Evolutionary conservation across 129 eudicot species (phyloP).

Genomic region (Escallonia rubra): DNA sequence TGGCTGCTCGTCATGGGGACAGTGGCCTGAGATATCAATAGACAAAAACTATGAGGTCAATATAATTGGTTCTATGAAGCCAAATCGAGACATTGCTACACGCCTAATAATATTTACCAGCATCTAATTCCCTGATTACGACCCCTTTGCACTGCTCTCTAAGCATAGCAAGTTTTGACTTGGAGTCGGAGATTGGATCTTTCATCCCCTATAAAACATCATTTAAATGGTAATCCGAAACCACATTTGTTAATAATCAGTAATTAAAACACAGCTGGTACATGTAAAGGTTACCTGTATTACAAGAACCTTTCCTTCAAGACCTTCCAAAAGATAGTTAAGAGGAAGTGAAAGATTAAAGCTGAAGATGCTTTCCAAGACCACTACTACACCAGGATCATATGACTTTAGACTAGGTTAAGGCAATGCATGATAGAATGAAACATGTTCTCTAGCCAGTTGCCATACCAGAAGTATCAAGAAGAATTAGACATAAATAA

Average conservation of each 20-base stretch:
- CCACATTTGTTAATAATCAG: no score
- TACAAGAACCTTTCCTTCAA: conserved; percentile 50
- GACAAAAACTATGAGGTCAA: not conserved
- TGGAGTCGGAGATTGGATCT: conserved; percentile 72
- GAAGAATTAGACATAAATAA: no score
- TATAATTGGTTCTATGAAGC: not conserved
- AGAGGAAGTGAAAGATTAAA: conserved; percentile 84
- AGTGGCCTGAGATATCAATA: conserved; percentile 53
- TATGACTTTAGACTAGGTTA: conserved; percentile 54
- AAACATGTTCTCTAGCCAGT: not conserved
- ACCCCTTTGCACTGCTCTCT: conserved; percentile 55
- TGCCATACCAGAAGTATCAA: no score
- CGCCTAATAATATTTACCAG: conserved; percentile 40
- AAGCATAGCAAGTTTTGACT: conserved; percentile 51
- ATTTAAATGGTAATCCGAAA: no score
- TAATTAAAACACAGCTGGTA: no score
- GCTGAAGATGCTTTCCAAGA: conserved; percentile 85
- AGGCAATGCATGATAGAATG: conserved; percentile 28
- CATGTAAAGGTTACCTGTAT: conserved; percentile 47
- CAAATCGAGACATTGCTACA: not conserved
- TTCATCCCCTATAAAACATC: conserved; percentile 66
- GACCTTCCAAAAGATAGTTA: conserved; percentile 73
- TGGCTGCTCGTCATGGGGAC: conserved; percentile 93
- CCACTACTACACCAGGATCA: conserved; percentile 80
- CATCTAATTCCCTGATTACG: conserved; percentile 59